These are phyloP conservation scores for Ceratobasidium sp. DNA, from an alignment of 1,284 basidiomycete species.

Conservation along the genomic window DNA sequence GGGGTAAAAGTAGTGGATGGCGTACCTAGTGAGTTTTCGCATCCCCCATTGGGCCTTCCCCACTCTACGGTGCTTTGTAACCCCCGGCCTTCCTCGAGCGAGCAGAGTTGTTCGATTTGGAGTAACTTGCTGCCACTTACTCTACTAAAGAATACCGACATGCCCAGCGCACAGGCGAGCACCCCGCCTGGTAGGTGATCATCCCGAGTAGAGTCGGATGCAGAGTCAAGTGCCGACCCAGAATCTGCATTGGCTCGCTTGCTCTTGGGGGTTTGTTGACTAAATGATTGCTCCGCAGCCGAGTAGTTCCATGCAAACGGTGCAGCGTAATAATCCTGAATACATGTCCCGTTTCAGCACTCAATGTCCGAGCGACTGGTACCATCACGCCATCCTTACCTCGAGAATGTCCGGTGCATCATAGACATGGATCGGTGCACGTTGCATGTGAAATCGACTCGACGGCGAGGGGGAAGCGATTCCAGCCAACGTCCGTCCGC, in stretches of 20 bases:
- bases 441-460: conserved; percentile 31
- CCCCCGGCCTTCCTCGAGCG: not conserved
- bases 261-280: not conserved
- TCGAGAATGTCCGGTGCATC: conserved; percentile 34
- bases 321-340: conserved; percentile 32
- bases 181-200: conserved; percentile 5
- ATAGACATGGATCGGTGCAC: conserved; percentile 31
- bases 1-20: not conserved
- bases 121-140: conserved; percentile 26
- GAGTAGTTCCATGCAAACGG: conserved; percentile 34
- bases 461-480: conserved; percentile 12
- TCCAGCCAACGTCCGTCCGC: not conserved
- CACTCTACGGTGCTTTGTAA: conserved; percentile 33
- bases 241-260: not conserved
- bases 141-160: conserved; percentile 31
- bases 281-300: not conserved
- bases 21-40: conserved; percentile 25
- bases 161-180: conserved; percentile 26
- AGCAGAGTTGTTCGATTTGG: conserved; percentile 19
- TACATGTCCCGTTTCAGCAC: not conserved
- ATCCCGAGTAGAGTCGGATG: not conserved
- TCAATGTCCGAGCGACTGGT: not conserved
- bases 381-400: conserved; percentile 4
- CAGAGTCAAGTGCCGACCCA: not conserved
- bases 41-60: conserved; percentile 23